Base-by-base conservation (phyloP, 306 rosid genomes). In the Trichosanthes cucumerina region DNA sequence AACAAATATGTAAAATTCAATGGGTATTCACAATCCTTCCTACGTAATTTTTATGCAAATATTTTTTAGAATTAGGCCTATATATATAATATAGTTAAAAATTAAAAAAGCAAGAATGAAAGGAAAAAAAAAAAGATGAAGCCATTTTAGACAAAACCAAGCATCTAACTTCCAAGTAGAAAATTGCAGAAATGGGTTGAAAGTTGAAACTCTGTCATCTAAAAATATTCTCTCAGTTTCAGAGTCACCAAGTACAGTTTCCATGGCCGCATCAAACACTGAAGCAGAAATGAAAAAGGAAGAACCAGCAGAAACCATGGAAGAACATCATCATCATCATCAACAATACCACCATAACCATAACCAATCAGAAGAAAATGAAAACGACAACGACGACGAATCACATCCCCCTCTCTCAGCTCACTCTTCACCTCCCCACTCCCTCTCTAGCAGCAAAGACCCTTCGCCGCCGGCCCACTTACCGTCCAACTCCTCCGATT, bases 381-480 rank as follows among this genome's bases (percentile, higher is more conserved):
- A 69, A 31, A 16, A 33, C 41, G 62, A 56, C 11, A 24, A 58
- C 65, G 70, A 63, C 3, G 63, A 46, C 59, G 47, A 9, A 81
- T 75, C 79, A 7, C 49, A 52, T 12, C 43, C 43, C 9, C 18
- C 83, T 38, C 76, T 79, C 78, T 9, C 76, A 73, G 7, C 79
- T 39, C 18, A 23, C 36, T 79, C 58, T 41, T 86, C 88, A 54
- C 82, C 88, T 54, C 81, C 89, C 34, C 84, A 69, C 6, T 74
- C 84, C 24, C 80, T 53, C 39, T 78, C 80, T 39, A 21, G 65
- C 75, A 80, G 74, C 83, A 84, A 79, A 58, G 57, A 86, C 78
- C 85, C 93, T 11, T 86, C 94, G 2, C 94, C 86, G 6, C 83
- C 80, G 5, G 74, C 59, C 6, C 88, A 80, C 41, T 85, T 88